phyloP scores from a whole-genome alignment of 2,329 filamentous ascomycete genomes.

The Lachnellula cervina region DNA sequence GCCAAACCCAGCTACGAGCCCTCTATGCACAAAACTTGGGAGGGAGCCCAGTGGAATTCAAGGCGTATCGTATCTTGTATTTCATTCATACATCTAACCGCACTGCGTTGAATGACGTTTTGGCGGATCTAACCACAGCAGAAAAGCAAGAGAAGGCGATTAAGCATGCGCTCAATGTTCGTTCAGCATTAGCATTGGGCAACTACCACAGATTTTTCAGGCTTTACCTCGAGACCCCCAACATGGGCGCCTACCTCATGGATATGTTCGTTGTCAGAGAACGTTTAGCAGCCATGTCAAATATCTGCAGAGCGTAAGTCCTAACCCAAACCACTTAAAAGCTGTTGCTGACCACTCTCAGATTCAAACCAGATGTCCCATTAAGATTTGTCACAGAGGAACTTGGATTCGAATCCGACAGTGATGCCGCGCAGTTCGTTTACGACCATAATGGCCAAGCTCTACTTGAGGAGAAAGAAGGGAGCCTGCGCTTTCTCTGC shows the following conservation, averaged over 20 bases:
- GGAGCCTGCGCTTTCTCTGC: conserved; percentile 67
- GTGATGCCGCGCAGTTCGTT: conserved; percentile 86
- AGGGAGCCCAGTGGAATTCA: conserved; percentile 91
- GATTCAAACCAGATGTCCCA: conserved; percentile 87
- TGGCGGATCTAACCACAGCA: conserved; percentile 98
- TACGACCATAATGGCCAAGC: conserved; percentile 72
- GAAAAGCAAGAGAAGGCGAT: conserved; percentile 83
- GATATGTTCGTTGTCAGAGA: conserved; percentile 98
- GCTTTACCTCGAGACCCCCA: conserved; percentile 87
- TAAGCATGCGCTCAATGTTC: conserved; percentile 86
- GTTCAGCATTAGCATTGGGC: conserved; percentile 84
- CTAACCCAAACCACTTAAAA: not conserved
- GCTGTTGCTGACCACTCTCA: conserved; percentile 48
- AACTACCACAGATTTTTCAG: conserved; percentile 99
- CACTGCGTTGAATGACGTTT: conserved; percentile 93
- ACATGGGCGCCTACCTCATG: conserved; percentile 98
- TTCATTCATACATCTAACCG: conserved; percentile 99
- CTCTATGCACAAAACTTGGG: conserved; percentile 83
- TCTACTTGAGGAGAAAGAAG: conserved; percentile 71
- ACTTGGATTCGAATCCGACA: conserved; percentile 89
- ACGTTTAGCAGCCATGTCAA: conserved; percentile 82
- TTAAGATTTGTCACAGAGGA: conserved; percentile 93
- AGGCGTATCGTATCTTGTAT: conserved; percentile 99
- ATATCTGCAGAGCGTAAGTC: conserved; percentile 94
- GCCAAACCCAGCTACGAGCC: conserved; percentile 93